Evolutionary conservation across 2,329 filamentous ascomycete genomes (phyloP), one percentile per base, ranked within the genome.

Genomic region (Talaromyces sp.): DNA sequence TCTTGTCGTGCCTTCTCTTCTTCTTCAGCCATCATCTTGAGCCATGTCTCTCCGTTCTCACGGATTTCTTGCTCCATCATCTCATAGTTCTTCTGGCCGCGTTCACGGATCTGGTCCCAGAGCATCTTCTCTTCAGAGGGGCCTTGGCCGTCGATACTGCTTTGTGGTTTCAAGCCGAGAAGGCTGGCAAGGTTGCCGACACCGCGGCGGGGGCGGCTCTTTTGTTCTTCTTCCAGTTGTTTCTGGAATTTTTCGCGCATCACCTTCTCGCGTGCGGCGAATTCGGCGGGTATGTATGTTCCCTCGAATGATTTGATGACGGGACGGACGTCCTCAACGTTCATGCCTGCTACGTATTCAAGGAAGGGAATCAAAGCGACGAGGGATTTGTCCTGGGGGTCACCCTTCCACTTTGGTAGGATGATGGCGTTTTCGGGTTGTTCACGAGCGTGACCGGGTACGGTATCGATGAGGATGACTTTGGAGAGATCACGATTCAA

Each of bases 401-500:
- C 86, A 39, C 95, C 95, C 64, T 85, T 90, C 95, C 95, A 99
- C 72, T 93, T 93, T 35, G 92, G 88, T 35, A 99, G 83, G 56
- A 98, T 82, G 70, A 99, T 95, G 69, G 95, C 92, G 78, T 99
- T 99, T 73, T 97, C 92, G n/a, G 95, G 95, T 75, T 99, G 95
- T 69, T 90, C 87, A 72, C 91, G 90, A 67, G 94, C 91, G 73
- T 97, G 92, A 47, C 86, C 82, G 45, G 89, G 81, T 69, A 96
- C 89, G 57, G 92, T 97, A 77, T 99, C 95, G 73, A 99, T 86
- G 71, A 99, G 89, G 75, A 99, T 92, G 58, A 96, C 92, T 81
- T 98, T 98, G 70, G 91, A 95, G 39, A 97, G 86, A 74, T 97
- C 93, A 66, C 95, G 91, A 83, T 99, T 99, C 58, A 99, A 87